A percentile compares a stretch with the other conserved stretches of the same genome.
These are phyloP conservation scores for Falciphora oryzae DNA, from an alignment of 2,329 filamentous ascomycete species.

Conservation along the genomic window DNA sequence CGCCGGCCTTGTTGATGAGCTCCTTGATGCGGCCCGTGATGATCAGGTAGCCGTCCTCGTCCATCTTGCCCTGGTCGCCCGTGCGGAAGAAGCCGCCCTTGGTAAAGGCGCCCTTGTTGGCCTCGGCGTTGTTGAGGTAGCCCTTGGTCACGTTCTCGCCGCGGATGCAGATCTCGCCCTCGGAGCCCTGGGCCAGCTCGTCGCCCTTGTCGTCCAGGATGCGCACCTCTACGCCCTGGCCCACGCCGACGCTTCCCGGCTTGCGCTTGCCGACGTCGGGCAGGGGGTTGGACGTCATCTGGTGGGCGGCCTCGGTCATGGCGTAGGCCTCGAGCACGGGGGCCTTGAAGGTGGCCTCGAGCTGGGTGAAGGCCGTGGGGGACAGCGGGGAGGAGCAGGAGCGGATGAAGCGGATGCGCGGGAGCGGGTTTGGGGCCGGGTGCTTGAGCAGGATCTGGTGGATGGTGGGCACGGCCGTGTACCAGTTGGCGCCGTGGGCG, in stretches of 20 bases:
- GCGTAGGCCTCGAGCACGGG: conserved; percentile 87
- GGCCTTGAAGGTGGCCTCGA: conserved; percentile 69
- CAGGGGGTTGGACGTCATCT: conserved; percentile 73
- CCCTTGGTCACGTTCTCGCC: conserved; percentile 81
- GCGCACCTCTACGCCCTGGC: conserved; percentile 75
- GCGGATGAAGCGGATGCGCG: conserved; percentile 76
- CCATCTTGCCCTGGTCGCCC: conserved; percentile 77
- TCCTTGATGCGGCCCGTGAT: conserved; percentile 94
- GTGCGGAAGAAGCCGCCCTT: conserved; percentile 79
- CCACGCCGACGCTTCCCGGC: conserved; percentile 76
- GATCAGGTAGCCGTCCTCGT: conserved; percentile 73
- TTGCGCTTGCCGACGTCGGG: conserved; percentile 64
- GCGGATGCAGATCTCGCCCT: conserved; percentile 77
- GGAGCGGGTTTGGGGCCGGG: conserved; percentile 60
- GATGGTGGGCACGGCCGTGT: conserved; percentile 88
- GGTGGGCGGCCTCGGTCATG: conserved; percentile 86
- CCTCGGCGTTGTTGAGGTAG: conserved; percentile 75
- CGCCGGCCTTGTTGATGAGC: conserved; percentile 83
- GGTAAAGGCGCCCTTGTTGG: conserved; percentile 70
- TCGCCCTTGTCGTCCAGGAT: conserved; percentile 68
- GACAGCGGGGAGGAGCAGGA: conserved; percentile 82
- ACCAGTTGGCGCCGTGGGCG: conserved; percentile 76
- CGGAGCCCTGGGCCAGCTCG: conserved; percentile 60
- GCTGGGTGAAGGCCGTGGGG: conserved; percentile 72
- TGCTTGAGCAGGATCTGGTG: conserved; percentile 81